phyloP scores from a whole-genome alignment of 169 alveolate genomes.

The Eimeria sp. region DNA sequence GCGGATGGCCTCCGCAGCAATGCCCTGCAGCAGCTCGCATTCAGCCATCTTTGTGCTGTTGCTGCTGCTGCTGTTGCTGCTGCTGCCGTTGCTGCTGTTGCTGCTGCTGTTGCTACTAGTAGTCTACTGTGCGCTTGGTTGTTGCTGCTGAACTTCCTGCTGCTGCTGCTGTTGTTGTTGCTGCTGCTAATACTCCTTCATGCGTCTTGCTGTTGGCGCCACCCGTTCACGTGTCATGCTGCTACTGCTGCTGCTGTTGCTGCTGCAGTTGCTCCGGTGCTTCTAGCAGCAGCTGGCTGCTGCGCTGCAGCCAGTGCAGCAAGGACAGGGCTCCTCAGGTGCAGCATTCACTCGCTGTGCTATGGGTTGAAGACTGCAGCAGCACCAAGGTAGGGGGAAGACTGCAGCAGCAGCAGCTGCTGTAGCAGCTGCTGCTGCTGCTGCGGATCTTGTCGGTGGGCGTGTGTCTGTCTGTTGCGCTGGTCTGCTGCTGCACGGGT shows the following conservation, averaged over 20 bases:
- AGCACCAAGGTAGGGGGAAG: neutral
- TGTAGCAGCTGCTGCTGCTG: neutral
- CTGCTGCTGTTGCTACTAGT: neutral
- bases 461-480: neutral
- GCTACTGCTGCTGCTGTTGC: too few species aligned
- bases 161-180: neutral
- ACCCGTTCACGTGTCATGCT: too few species aligned
- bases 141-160: neutral
- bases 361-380: neutral
- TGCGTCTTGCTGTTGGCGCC: too few species aligned
- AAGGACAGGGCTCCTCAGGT: neutral
- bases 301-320: slow-evolving; percentile 23
- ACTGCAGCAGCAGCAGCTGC: slow-evolving; percentile 3
- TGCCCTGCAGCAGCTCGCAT: slow-evolving; percentile 42
- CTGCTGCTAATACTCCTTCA: neutral
- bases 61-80: slow-evolving; percentile 9
- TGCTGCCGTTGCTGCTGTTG: slow-evolving; percentile 6
- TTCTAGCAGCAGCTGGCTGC: slow-evolving; percentile 14
- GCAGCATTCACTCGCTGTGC: neutral
- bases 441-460: neutral
- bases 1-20: slow-evolving; percentile 34
- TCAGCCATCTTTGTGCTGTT: slow-evolving; percentile 23
- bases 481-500: neutral
- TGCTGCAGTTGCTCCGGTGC: too few species aligned
- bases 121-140: neutral